phyloP scores from a whole-genome alignment of 306 rosid species.

The Cucurbita moschata region DNA sequence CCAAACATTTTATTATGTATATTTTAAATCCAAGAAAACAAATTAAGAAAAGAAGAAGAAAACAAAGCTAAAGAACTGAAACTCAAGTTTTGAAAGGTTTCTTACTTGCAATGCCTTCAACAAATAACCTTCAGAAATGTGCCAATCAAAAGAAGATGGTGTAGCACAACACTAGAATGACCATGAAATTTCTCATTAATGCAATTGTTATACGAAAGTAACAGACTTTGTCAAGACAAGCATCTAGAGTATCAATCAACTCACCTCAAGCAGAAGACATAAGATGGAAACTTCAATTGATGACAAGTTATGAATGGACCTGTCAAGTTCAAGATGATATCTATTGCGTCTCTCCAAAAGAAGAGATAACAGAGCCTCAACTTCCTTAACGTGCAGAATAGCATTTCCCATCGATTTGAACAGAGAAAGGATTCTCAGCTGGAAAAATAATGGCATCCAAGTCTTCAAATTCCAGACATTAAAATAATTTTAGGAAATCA shows the following conservation, averaged over 20 bases:
- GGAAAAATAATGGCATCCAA: constrained; percentile 16
- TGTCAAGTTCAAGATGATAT: constrained; percentile 18
- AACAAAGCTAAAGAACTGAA: background rate
- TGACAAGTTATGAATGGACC: constrained; percentile 31
- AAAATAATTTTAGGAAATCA: background rate
- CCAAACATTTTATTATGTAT: constrained; percentile 8
- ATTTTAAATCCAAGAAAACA: background rate
- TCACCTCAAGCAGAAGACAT: constrained; percentile 76
- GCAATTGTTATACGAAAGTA: constrained; percentile 4
- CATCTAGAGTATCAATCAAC: constrained; percentile 1
- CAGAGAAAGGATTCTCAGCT: constrained; percentile 70
- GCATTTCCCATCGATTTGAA: constrained; percentile 63
- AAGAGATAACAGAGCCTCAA: constrained; percentile 32
- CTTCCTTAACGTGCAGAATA: constrained; percentile 32
- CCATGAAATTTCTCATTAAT: constrained; percentile 11
- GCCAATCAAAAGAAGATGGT: constrained; percentile 42
- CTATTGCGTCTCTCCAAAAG: constrained; percentile 38
- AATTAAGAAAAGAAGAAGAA: background rate
- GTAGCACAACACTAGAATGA: constrained; percentile 42
- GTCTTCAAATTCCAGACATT: background rate
- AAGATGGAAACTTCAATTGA: constrained; percentile 45
- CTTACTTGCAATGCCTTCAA: constrained; percentile 64
- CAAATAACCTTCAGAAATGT: constrained; percentile 31
- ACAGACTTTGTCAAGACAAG: background rate
- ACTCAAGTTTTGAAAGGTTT: background rate